phyloP scores from a whole-genome alignment of 1,284 basidiomycete species.

The Austroboletus rostrupii region DNA sequence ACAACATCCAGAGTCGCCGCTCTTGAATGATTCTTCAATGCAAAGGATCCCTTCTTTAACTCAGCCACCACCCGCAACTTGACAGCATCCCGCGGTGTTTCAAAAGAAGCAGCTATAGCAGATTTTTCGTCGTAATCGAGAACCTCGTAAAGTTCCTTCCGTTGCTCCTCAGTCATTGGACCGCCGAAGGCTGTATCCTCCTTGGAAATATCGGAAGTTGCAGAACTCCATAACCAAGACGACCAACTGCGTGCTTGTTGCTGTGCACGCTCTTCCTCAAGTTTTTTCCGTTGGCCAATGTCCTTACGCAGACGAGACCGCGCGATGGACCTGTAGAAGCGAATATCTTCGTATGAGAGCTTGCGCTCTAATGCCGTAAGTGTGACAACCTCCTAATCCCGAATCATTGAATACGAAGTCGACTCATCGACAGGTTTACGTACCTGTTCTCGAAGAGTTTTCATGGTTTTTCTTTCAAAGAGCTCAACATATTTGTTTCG shows the following conservation, averaged over 20 bases:
- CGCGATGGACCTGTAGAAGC: conserved; percentile 96
- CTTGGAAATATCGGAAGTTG: conserved; percentile 33
- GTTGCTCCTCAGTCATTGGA: conserved; percentile 87
- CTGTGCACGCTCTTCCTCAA: conserved; percentile 67
- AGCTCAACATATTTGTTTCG: conserved; percentile 80
- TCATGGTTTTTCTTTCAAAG: conserved; percentile 77
- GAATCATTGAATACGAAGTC: conserved; percentile 7
- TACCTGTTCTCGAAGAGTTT: conserved; percentile 48
- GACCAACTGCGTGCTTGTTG: conserved; percentile 63
- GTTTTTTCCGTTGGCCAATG: conserved; percentile 59
- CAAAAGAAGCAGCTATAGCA: conserved; percentile 63
- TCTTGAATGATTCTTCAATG: conserved; percentile 70
- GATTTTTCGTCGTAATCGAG: conserved; percentile 93
- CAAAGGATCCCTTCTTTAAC: conserved; percentile 85
- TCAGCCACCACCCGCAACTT: conserved; percentile 76
- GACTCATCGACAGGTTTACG: conserved; percentile 13
- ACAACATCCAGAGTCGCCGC: conserved; percentile 70
- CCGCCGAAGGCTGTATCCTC: conserved; percentile 58
- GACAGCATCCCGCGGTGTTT: conserved; percentile 79
- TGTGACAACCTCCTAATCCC: conserved; percentile 53
- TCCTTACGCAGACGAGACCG: conserved; percentile 89
- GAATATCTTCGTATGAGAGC: conserved; percentile 91
- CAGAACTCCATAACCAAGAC: conserved; percentile 83
- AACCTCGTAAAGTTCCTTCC: conserved; percentile 88
- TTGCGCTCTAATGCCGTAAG: conserved; percentile 77